These are phyloP conservation scores for Medicago lupulina DNA, from an alignment of 306 rosid species.

Conservation along the genomic window DNA sequence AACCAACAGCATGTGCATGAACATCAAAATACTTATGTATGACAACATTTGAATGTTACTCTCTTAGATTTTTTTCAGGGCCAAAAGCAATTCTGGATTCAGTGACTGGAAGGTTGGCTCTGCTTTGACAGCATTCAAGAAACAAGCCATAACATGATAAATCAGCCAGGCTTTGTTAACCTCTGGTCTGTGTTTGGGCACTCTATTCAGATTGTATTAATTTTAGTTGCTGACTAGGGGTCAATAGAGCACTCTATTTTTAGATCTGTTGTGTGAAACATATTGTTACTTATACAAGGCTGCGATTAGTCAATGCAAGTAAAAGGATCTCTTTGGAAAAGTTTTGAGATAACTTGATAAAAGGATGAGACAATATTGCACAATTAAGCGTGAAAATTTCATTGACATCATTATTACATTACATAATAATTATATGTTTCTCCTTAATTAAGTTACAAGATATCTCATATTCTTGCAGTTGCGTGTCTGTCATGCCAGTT, in stretches of 20 bases:
- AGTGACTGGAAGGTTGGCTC: slow-evolving; percentile 71
- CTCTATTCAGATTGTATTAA: slow-evolving; percentile 19
- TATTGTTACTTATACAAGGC: slow-evolving; percentile 7
- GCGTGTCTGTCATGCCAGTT: background rate
- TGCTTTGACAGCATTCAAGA: slow-evolving; percentile 58
- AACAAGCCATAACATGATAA: slow-evolving; percentile 24
- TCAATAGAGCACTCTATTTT: background rate
- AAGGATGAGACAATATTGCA: background rate
- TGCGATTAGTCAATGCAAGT: background rate
- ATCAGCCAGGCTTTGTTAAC: slow-evolving; percentile 24
- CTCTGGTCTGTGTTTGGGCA: background rate
- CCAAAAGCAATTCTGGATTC: slow-evolving; percentile 71
- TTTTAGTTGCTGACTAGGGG: background rate
- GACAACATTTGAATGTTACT: slow-evolving; percentile 10
- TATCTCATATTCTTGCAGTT: background rate
- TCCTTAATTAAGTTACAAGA: background rate
- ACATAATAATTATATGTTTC: background rate
- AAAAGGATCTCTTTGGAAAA: background rate
- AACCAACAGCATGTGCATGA: slow-evolving; percentile 7
- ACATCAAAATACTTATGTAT: slow-evolving; percentile 13
- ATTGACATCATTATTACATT: background rate
- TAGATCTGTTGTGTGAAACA: background rate
- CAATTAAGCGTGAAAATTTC: background rate
- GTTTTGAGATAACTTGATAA: background rate
- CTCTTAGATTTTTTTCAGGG: slow-evolving; percentile 52